Evolutionary conservation across 2,329 filamentous ascomycete species (phyloP), one percentile per base, ranked within the genome.

Genomic region (Beauveria brongniartii): DNA sequence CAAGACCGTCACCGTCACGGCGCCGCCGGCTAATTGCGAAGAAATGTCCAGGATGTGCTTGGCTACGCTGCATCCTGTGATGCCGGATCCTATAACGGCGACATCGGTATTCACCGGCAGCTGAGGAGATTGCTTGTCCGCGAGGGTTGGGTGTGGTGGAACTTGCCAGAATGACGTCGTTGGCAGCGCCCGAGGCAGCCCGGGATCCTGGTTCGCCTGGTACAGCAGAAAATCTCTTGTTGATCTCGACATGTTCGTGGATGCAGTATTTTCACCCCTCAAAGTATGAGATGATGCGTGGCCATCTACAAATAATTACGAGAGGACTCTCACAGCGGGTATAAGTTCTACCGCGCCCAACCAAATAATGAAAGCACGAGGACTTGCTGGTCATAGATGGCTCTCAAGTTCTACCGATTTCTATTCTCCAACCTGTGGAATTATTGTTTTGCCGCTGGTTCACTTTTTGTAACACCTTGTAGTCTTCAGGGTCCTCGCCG

Each of bases 81-180:
- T 67, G 6, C 70, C 70, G 5, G 70, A 72, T 18, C 69, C 70
- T 34, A 72, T 70, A 16, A 72, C 63, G 5, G 56, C 68, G 26
- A 66, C 65, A 51, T 71, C 68, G 1, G 67, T 67, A 2, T 6
- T 16, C 1, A 20, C 24, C 7, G 66, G 67, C 5, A 71, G 67
- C 4, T 24, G 14, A 0, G 55, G 8, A 1, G 69, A 70, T 44
- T 70, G 69, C 5, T 63, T 63, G 0, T 65, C 61, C 5, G 67
- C 63, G 1, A 71, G 59, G 7, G 51, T 61, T 1, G 67, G 64
- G 57, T 71, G 68, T 1, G 61, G 61, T 1, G 69, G 68, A 8
- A 65, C 52, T 30, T 70, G 69, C 69, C 70, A 71, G 1, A 64
- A 63, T 0, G 69, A 67, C 10, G 63, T 44, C 1, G 69, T 70